A percentile compares a stretch with the other conserved stretches of the same genome.
Evolutionary conservation across 2,329 filamentous ascomycete genomes (phyloP).

Genomic region (Fusarium annulatum): DNA sequence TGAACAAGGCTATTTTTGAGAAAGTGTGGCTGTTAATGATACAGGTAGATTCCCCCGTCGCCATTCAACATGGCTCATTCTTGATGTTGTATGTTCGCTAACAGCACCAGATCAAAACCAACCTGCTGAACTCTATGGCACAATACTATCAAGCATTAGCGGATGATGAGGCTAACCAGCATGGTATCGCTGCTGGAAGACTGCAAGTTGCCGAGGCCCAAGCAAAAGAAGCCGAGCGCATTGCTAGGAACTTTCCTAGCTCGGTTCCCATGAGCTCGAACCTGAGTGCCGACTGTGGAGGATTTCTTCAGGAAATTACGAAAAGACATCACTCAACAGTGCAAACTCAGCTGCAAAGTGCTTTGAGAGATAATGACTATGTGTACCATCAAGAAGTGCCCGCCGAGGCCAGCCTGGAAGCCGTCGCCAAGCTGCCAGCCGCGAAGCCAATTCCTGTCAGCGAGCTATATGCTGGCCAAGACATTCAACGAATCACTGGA

Average conservation of each 20-base stretch:
- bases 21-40: slow-evolving; percentile 89
- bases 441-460: slow-evolving; percentile 97
- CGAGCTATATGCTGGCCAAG: slow-evolving; percentile 95
- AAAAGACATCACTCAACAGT: slow-evolving; percentile 85
- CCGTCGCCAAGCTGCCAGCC: slow-evolving; percentile 90
- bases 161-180: slow-evolving; percentile 88
- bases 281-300: slow-evolving; percentile 80
- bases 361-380: slow-evolving; percentile 95
- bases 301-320: slow-evolving; percentile 79
- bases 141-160: slow-evolving; percentile 94
- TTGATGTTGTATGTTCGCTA: slow-evolving; percentile 12
- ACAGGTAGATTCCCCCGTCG: slow-evolving; percentile 64
- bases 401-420: slow-evolving; percentile 81
- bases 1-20: slow-evolving; percentile 90
- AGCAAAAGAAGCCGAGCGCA: slow-evolving; percentile 80
- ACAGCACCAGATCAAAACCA: slow-evolving; percentile 74
- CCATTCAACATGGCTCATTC: background rate
- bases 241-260: slow-evolving; percentile 82
- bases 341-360: slow-evolving; percentile 80
- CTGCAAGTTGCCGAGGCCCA: slow-evolving; percentile 83
- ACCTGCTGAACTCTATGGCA: slow-evolving; percentile 84
- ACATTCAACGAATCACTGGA: slow-evolving; percentile 96
- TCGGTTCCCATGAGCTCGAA: slow-evolving; percentile 85
- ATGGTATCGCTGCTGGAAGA: slow-evolving; percentile 85
- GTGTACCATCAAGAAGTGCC: slow-evolving; percentile 97